Base-by-base conservation (phyloP, 495 filamentous ascomycete species). In the Podospora sp. region DNA sequence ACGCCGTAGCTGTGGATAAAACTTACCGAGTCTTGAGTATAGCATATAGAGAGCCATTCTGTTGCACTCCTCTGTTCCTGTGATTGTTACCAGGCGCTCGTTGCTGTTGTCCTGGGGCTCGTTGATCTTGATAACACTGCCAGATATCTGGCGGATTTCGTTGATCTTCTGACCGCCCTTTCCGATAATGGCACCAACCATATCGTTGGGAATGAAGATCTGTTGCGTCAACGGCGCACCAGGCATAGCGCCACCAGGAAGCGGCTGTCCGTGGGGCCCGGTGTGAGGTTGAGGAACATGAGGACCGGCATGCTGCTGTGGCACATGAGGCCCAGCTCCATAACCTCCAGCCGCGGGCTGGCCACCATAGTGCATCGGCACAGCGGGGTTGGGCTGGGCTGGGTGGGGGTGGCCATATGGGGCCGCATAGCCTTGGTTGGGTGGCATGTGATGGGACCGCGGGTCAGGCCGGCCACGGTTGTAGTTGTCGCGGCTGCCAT, bases 131-230 rank as follows among this genome's bases (percentile, higher is more conserved):
- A 99, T 99, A 14, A 98, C 94, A 79, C 95, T 98, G 68, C 96
- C 96, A 72, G 91, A 96, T 71, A 99, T 86, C 71, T 96, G 92
- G 64, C 95, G 89, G 68, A 99, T 99, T 81, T 99, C 95, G 75
- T 99, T 99, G 84, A 99, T 99, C 87, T 99, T 99, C 25, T 93
- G 92, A 68, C 95, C 95, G 65, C 95, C 96, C 82, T 99, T 99
- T 66, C 95, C 95, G 73, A 99, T 99, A 72, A 99, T 99, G 57
- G 95, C 95, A 59, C 95, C 95, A 62, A 99, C 95, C 95, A 99
- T 99, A 74, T 99, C 95, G 77, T 99, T 99, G 53, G 95, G 95
- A 74, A 99, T 99, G 80, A 89, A 99, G 70, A 99, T 99, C 78
- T 99, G 95, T 75, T 99, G 95, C 1, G 95, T 99, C 70, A 99